These are phyloP conservation scores for Neophaeococcomyces aloes DNA, from an alignment of 2,329 filamentous ascomycete genomes.

Conservation along the genomic window DNA sequence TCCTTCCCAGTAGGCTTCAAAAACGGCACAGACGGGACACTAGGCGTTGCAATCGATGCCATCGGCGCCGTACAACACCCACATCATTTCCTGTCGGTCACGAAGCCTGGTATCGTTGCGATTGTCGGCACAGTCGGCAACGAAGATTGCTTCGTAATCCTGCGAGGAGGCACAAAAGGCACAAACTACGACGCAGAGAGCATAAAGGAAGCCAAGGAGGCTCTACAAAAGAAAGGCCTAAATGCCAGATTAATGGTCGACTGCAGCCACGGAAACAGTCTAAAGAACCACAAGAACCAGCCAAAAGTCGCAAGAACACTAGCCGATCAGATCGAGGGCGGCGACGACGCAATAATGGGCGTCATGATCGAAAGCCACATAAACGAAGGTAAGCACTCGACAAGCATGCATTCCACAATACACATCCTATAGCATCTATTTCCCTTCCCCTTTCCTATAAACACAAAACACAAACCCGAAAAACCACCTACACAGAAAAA, in stretches of 20 bases:
- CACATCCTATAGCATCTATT: no score
- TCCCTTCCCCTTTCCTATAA: no score
- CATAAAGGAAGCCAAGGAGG: constrained; percentile 68
- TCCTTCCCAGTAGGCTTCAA: constrained; percentile 99
- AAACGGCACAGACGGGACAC: constrained; percentile 91
- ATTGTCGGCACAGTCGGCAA: constrained; percentile 91
- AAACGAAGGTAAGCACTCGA: constrained; percentile 75
- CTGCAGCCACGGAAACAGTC: constrained; percentile 96
- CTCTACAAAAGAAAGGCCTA: constrained; percentile 69
- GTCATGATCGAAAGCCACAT: constrained; percentile 99
- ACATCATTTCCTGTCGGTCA: constrained; percentile 97
- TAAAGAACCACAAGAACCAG: constrained; percentile 96
- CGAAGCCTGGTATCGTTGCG: constrained; percentile 84
- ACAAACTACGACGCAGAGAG: constrained; percentile 87
- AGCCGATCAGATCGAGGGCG: constrained; percentile 73
- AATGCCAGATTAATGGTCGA: constrained; percentile 93
- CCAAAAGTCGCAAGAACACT: constrained; percentile 78
- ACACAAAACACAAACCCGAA: no score
- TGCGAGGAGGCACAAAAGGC: constrained; percentile 81
- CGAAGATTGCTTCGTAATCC: constrained; percentile 93
- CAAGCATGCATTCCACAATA: no score
- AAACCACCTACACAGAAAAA: no score
- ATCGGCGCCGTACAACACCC: constrained; percentile 59
- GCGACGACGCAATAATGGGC: constrained; percentile 80
- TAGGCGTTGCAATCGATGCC: constrained; percentile 87